phyloP scores from a whole-genome alignment of 2,329 filamentous ascomycete species.

The Penicillium sclerotiorum region DNA sequence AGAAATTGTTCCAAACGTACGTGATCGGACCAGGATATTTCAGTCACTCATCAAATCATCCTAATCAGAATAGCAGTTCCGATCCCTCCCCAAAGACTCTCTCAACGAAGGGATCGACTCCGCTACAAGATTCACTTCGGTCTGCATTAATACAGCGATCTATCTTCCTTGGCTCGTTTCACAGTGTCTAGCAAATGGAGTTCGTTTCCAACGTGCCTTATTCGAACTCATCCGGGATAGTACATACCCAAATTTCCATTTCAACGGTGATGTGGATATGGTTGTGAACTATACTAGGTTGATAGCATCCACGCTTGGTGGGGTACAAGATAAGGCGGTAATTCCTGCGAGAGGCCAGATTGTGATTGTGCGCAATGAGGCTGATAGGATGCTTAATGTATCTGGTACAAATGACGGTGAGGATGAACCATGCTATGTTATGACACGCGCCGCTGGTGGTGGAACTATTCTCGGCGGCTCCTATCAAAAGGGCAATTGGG shows the following conservation, averaged over 20 bases:
- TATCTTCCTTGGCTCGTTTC: conserved; percentile 85
- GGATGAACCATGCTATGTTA: too few species aligned
- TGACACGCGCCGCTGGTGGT: too few species aligned
- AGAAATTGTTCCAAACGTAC: conserved; percentile 66
- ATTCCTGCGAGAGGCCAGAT: too few species aligned
- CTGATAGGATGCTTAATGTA: too few species aligned
- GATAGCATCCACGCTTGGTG: too few species aligned
- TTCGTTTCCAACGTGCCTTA: conserved; percentile 64
- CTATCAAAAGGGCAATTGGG: too few species aligned
- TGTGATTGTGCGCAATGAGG: too few species aligned
- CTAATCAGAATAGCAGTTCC: conserved; percentile 60
- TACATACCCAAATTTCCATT: background rate
- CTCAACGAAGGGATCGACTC: conserved; percentile 68
- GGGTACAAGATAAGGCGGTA: too few species aligned
- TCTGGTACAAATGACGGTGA: too few species aligned
- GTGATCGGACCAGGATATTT: conserved; percentile 12
- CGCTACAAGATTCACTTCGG: conserved; percentile 73
- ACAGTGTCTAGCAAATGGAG: conserved; percentile 74
- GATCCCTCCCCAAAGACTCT: conserved; percentile 57
- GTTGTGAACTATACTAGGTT: background rate
- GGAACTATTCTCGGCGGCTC: too few species aligned
- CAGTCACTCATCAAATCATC: background rate
- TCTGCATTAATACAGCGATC: conserved; percentile 85
- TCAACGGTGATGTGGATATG: background rate
- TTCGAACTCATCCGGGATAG: conserved; percentile 71